phyloP scores from a whole-genome alignment of 495 filamentous ascomycete genomes.

The Stereocaulon alpinum region DNA sequence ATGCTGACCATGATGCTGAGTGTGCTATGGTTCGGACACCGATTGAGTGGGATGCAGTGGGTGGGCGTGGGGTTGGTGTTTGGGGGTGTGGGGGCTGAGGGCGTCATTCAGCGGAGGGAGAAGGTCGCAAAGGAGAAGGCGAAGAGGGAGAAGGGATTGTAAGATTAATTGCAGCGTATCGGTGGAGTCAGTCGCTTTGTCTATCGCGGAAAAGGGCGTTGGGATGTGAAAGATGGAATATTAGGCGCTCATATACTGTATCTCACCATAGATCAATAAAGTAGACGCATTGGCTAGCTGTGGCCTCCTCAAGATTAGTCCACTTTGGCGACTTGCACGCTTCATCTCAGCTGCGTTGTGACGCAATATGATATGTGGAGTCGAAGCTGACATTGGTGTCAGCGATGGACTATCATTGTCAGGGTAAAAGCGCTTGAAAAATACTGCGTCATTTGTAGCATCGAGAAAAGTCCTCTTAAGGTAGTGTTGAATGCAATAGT shows the following conservation, averaged over 20 bases:
- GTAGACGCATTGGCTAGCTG: background rate
- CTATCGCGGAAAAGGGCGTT: no score
- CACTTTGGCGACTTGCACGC: no score
- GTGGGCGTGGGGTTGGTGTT: conserved; percentile 88
- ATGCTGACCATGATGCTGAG: conserved; percentile 98
- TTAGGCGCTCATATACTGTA: background rate
- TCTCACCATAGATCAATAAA: background rate
- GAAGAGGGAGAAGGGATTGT: conserved; percentile 35
- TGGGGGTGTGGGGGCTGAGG: conserved; percentile 89
- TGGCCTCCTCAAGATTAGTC: no score
- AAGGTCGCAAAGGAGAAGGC: conserved; percentile 70
- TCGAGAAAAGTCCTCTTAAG: no score
- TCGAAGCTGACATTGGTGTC: no score
- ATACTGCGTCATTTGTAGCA: no score
- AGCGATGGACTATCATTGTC: no score
- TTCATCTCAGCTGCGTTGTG: no score
- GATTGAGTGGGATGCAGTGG: conserved; percentile 75
- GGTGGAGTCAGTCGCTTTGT: background rate
- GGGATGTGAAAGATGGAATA: background rate
- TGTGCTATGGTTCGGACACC: conserved; percentile 89
- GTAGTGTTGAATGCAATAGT: no score
- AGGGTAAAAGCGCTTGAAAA: no score
- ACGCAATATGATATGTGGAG: no score
- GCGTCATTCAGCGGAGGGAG: conserved; percentile 65
- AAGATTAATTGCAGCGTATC: background rate